Evolutionary conservation across 2,329 filamentous ascomycete genomes (phyloP), one percentile per base, ranked within the genome.

Genomic region (Exophiala oligosperma): DNA sequence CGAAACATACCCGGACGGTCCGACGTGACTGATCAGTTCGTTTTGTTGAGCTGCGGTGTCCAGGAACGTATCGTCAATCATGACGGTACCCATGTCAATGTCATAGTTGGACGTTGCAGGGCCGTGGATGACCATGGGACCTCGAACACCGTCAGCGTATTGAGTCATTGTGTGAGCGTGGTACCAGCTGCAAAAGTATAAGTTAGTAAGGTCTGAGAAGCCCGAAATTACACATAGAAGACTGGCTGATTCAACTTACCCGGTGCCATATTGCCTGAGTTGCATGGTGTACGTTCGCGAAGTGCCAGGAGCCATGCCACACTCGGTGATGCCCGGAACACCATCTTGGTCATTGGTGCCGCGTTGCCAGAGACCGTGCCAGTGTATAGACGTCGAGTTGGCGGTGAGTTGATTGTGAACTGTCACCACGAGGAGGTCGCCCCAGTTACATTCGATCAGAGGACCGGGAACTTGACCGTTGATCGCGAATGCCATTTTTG

Each of bases 381-480:
- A 88, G 67, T 88, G 85, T 17, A 87, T 81, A 11, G 77, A 77
- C 5, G 84, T 87, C 28, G 84, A 83, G 60, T 88, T 87, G 61
- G 77, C 68, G 9, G 73, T 72, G 71, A 78, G 54, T 52, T 75
- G 63, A 68, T 86, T 88, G 37, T 73, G 80, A 8, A 88, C 78
- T 52, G 81, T 81, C 9, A 85, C 70, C 14, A 72, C 66, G 4
- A 86, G 72, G 23, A 64, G 73, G 65, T 87, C 84, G 37, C 84
- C 84, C 84, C 83, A 86, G 69, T 86, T 80, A n/a, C 83, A 86
- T 61, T 81, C 79, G 54, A 92, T 84, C 12, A 79, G 74, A 1
- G 88, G 88, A 0, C 86, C 88, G 1, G 88, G 88, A 60, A 83
- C 87, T 46, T 84, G 80, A 5, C 82, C 83, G 68, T 89, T 88